Evolutionary conservation across 352 stramenopile species (phyloP), one percentile per base, ranked within the genome.

Genomic region (Globisporangium camurandrum): DNA sequence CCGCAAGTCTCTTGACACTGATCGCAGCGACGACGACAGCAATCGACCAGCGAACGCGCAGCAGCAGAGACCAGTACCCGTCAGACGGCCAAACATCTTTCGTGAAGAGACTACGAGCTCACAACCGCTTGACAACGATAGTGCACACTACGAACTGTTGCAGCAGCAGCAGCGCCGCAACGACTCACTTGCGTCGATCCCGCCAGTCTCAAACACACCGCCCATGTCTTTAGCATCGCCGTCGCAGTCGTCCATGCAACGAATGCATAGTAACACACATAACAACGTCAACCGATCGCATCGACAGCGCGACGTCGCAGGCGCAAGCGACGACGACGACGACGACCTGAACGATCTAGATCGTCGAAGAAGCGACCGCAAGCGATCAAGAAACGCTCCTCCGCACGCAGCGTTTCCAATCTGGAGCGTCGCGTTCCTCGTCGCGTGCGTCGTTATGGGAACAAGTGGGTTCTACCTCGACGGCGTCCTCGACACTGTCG

Each of bases 401-500:
- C n/a, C n/a, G 17, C 28, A 37, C 20, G 51, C 46, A 10, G 22
- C 49, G 7, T 67, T 85, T 49, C 60, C 75, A 19, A 52, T 50
- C 26, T 83, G 69, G 73, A 74, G 62, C 48, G 22, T 84, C 5
- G 57, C 66, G 1, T 66, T 82, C 17, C 46, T 85, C 22, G 36
- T 45, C 4, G 54, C 49, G 46, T 88, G 69, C 37, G 33, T 75
- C 2, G 46, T 67, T 20, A 46, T 80, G 23, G 76, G 76, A 1
- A 50, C 69, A 0, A 46, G 69, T 14, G 76, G 76, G 0, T 82
- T 84, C 52, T 82, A 76, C 51, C 54, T 82, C 4, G 70, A 85
- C 34, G 65, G 85, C 37, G 31, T 84, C 1, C 52, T 88, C 51
- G 34, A 61, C 11, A 8, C 73, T 1, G 20, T 57, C 10, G 59